These are phyloP conservation scores for Suillus subalutaceus DNA, from an alignment of 768 basidiomycete species.

Conservation along the genomic window DNA sequence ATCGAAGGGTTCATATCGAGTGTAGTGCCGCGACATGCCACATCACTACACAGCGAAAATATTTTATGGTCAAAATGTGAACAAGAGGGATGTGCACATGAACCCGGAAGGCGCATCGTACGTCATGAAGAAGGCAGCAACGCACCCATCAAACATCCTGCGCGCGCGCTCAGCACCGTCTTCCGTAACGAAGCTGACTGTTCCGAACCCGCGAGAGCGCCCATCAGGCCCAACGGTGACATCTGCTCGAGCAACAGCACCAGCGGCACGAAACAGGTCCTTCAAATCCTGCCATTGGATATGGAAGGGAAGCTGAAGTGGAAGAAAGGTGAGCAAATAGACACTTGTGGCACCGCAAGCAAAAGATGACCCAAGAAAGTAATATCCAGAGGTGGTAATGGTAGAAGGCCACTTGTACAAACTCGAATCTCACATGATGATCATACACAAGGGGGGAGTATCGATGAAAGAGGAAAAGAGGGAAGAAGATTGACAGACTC, in stretches of 20 bases:
- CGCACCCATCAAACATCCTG: constrained; percentile 88
- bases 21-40: neutral
- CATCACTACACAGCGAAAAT: neutral
- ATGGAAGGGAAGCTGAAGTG: constrained; percentile 79
- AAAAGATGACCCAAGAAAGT: neutral
- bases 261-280: constrained; percentile 91
- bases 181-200: constrained; percentile 83
- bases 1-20: neutral
- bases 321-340: constrained; percentile 1
- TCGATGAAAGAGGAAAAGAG: constrained; percentile 6
- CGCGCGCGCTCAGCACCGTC: constrained; percentile 85
- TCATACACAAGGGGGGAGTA: neutral
- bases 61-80: neutral
- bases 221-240: constrained; percentile 88
- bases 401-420: neutral
- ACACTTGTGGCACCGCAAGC: neutral
- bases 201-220: constrained; percentile 90
- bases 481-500: constrained; percentile 34
- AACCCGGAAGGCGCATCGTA: neutral
- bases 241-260: constrained; percentile 88
- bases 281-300: constrained; percentile 99
- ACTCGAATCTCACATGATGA: neutral
- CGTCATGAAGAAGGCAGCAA: constrained; percentile 17
- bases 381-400: neutral
- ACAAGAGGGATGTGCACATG: neutral